Evolutionary conservation across 108 stramenopile genomes (phyloP).

Genomic region (Nannochloropsis granulata): DNA sequence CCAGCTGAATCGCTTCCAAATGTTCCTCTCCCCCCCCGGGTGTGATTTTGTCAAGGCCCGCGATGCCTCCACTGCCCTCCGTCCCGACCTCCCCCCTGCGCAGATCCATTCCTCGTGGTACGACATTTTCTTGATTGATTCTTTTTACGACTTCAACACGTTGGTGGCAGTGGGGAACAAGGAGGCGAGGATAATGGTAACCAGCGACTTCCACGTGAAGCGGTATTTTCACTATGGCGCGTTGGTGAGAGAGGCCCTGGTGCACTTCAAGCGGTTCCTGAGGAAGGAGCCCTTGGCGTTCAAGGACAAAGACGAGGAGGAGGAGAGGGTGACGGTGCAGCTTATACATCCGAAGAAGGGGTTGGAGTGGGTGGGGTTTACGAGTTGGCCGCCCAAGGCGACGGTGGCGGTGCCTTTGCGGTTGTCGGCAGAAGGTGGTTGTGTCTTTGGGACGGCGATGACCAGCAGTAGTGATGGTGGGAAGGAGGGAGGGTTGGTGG

Average conservation of each 20-base stretch:
- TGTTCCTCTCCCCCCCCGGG: not conserved
- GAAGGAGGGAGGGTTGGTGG: not conserved
- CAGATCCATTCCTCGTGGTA: not conserved
- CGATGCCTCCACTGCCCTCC: not conserved
- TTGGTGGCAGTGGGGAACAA: not conserved
- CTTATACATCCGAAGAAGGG: not conserved
- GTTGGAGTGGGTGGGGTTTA: not conserved
- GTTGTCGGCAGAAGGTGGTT: not conserved
- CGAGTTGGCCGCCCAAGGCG: not conserved
- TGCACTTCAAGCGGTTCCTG: not conserved
- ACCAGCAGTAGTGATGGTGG: not conserved
- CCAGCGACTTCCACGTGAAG: not conserved
- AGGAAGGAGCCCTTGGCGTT: not conserved
- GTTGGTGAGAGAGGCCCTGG: not conserved
- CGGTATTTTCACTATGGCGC: not conserved
- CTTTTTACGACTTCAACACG: not conserved
- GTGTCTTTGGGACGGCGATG: not conserved
- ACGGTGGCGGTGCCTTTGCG: not conserved
- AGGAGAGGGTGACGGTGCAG: not conserved
- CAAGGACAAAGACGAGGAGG: not conserved
- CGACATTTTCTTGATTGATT: not conserved
- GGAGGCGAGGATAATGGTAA: not conserved
- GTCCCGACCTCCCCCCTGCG: not conserved
- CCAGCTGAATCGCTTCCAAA: not conserved
- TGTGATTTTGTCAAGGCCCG: not conserved